Base-by-base conservation (phyloP, 768 basidiomycete genomes). In the Multifurca ochricompacta region DNA sequence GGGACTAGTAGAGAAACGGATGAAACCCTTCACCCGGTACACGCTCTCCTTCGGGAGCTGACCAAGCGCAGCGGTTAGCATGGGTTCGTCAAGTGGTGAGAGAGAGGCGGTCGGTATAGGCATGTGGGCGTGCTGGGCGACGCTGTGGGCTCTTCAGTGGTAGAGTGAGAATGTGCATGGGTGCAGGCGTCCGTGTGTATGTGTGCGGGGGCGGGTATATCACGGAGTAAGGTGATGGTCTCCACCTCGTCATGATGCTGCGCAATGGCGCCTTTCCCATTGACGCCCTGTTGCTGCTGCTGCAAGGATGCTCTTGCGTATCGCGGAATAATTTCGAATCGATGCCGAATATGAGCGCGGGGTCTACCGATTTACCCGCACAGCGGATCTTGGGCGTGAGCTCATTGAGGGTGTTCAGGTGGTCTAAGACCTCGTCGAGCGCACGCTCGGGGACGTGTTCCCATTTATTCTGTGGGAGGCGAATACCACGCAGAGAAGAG, bases 381-480 rank as follows among this genome's bases (percentile, higher is more conserved):
- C 80, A 90, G 54, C 75, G 78, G 52, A 96, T 78, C 68, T 92
- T 91, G 6, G 91, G 92, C 4, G 94, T 96, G 25, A 74, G 71
- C 63, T 96, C 92, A 67, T 97, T 97, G 44, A 97, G 77, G 4
- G 90, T 91, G 68, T 86, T 75, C 13, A 97, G 77, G 60, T 91
- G 87, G 67, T 97, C 94, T 36, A 92, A 69, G 18, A 96, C 86
- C 45, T 79, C 70, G 67, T 96, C 94, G 37, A 93, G 75, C 41
- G 79, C 75, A 32, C 85, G 79, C 55, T 91, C 90, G 4, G 86
- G 77, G 37, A 89, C 77, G 53, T 86, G 79, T 60, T 95, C 91
- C 83, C 87, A 91, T 75, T 97, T 96, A 62, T 93, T 94, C 83
- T 91, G 63, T 6, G n/a, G n/a, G n/a, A n/a, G n/a, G n/a, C n/a